Percentiles rank a stretch among this genome's conserved stretches.
phyloP scores from a whole-genome alignment of 202 grass and related monocot genomes.

The Bolboschoenoplectus hybrid region DNA sequence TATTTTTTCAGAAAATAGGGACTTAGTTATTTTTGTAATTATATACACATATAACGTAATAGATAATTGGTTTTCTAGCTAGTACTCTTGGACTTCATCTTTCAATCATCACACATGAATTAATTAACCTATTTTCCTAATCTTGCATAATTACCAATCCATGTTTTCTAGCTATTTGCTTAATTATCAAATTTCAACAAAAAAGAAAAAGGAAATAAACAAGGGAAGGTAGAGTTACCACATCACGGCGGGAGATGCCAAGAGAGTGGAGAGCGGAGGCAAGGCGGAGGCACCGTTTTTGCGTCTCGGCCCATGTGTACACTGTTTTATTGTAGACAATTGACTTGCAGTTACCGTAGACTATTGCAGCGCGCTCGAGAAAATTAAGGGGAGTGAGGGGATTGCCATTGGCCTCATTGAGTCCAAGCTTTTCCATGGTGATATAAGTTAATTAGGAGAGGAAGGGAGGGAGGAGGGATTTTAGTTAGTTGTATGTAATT shows the following conservation, averaged over 20 bases:
- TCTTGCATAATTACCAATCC: not conserved
- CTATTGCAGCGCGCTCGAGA: slow-evolving; percentile 65
- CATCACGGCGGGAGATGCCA: slow-evolving; percentile 70
- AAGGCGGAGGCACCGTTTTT: slow-evolving; percentile 73
- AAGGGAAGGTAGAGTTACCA: slow-evolving; percentile 44
- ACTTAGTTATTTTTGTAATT: not conserved
- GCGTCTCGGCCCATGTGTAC: slow-evolving; percentile 75
- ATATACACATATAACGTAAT: not conserved
- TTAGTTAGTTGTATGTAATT: not conserved
- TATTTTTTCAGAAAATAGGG: not conserved
- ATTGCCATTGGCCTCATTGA: slow-evolving; percentile 61
- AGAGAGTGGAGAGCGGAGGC: slow-evolving; percentile 75
- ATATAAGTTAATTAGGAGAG: not conserved
- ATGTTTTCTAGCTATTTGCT: not conserved
- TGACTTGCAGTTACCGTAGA: slow-evolving; percentile 67
- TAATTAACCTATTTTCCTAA: not conserved
- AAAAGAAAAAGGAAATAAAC: not conserved
- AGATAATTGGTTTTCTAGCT: not conserved
- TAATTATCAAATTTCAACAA: not conserved
- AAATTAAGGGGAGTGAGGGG: slow-evolving; percentile 77
- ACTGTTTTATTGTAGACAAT: slow-evolving; percentile 72
- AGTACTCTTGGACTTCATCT: not conserved
- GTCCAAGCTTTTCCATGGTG: slow-evolving; percentile 62
- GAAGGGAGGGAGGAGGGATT: not conserved
- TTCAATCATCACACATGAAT: not conserved